phyloP scores from a whole-genome alignment of 306 rosid species.

The Hylodesmum podocarpum region DNA sequence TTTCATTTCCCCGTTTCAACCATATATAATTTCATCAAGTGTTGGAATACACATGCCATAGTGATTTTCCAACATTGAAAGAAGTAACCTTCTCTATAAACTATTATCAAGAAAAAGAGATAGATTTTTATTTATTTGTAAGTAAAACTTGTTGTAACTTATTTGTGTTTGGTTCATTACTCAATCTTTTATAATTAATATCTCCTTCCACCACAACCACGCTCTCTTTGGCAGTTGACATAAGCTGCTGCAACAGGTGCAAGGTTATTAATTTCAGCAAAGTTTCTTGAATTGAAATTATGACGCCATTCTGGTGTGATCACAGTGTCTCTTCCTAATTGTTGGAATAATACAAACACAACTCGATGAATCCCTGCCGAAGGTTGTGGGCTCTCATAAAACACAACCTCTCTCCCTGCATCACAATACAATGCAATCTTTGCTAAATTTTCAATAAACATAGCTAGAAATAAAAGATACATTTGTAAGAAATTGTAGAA shows the following conservation, averaged over 20 bases:
- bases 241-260: constrained; percentile 72
- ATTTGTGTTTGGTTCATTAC: too few species aligned
- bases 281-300: constrained; percentile 66
- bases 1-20: too few species aligned
- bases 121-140: too few species aligned
- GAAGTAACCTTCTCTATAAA: too few species aligned
- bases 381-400: constrained; percentile 67
- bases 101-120: too few species aligned
- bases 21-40: too few species aligned
- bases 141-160: too few species aligned
- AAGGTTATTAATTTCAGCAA: constrained; percentile 68
- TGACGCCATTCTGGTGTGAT: constrained; percentile 90
- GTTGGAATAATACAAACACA: constrained; percentile 59
- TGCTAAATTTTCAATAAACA: too few species aligned
- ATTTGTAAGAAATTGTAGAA: too few species aligned
- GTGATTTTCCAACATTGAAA: too few species aligned
- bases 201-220: constrained; percentile 85
- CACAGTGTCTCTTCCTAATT: constrained; percentile 86
- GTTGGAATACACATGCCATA: too few species aligned
- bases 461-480: too few species aligned
- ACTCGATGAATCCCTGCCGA: constrained; percentile 76
- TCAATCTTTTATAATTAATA: neutral
- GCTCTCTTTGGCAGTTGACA: constrained; percentile 75
- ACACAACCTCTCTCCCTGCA: constrained; percentile 36
- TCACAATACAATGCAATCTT: neutral